These are phyloP conservation scores for Tuber brumale DNA, from an alignment of 495 filamentous ascomycete genomes.

Conservation along the genomic window DNA sequence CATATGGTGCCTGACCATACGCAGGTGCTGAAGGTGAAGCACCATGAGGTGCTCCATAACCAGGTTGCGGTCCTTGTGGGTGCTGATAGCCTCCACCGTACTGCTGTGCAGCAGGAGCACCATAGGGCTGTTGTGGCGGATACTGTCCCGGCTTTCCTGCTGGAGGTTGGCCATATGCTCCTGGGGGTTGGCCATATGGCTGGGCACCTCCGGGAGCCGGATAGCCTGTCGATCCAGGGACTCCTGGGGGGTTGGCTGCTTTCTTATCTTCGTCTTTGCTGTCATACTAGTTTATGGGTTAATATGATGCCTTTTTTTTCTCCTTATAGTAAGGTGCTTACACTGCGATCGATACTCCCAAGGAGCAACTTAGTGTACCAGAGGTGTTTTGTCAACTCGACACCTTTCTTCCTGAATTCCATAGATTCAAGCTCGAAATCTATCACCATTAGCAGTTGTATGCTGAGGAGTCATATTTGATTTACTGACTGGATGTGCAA, in stretches of 20 bases:
- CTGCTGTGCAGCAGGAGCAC: slow-evolving; percentile 14
- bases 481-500: slow-evolving; percentile 63
- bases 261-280: slow-evolving; percentile 34
- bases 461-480: not conserved
- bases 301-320: slow-evolving; percentile 1
- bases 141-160: not conserved
- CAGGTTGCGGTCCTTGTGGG: slow-evolving; percentile 17
- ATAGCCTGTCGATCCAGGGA: not conserved
- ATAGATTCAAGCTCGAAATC: slow-evolving; percentile 52
- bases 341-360: slow-evolving; percentile 51
- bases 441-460: slow-evolving; percentile 18
- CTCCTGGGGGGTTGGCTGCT: not conserved
- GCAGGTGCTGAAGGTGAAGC: slow-evolving; percentile 12
- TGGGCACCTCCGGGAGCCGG: slow-evolving; percentile 19
- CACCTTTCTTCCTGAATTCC: slow-evolving; percentile 56
- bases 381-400: slow-evolving; percentile 58
- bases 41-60: slow-evolving; percentile 6
- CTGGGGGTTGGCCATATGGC: slow-evolving; percentile 17
- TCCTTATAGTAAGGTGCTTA: slow-evolving; percentile 13
- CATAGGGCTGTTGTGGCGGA: slow-evolving; percentile 23
- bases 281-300: slow-evolving; percentile 30
- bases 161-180: slow-evolving; percentile 7
- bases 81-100: slow-evolving; percentile 22
- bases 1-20: slow-evolving; percentile 24
- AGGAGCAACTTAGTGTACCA: slow-evolving; percentile 69